Evolutionary conservation across 2,329 filamentous ascomycete genomes (phyloP).

Genomic region (Juglanconis oblonga): DNA sequence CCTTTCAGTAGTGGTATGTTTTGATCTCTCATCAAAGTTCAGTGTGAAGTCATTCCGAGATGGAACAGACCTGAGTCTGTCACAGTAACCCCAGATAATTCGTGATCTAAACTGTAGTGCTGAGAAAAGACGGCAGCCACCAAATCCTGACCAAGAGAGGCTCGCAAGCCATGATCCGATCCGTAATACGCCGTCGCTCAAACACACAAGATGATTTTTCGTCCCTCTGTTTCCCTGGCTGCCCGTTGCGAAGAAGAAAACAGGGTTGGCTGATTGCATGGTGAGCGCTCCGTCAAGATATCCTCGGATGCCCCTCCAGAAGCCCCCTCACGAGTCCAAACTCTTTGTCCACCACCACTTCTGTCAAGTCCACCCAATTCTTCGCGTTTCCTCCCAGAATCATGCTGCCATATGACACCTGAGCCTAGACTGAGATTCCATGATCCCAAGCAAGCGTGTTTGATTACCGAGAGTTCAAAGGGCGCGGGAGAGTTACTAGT

Average conservation of each 20-base stretch:
- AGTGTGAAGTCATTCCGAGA: not conserved
- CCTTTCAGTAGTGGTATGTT: not conserved
- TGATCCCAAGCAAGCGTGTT: not conserved
- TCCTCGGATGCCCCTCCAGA: not conserved
- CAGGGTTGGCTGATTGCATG: not conserved
- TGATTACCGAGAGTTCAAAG: not conserved
- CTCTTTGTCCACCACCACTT: not conserved
- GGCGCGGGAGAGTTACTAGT: not conserved
- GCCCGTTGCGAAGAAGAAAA: not conserved
- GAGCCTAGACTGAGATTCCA: not conserved
- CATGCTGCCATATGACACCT: not conserved
- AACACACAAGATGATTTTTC: not conserved
- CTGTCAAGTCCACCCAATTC: not conserved
- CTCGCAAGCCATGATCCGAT: not conserved
- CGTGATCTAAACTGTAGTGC: not conserved
- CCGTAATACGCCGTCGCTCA: conserved; percentile 16
- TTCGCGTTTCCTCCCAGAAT: not conserved
- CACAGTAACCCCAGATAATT: not conserved
- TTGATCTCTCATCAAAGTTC: not conserved
- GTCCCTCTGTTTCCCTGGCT: not conserved
- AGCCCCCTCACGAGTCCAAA: not conserved
- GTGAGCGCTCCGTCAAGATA: not conserved
- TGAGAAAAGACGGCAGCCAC: conserved; percentile 1
- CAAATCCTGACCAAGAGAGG: conserved; percentile 1
- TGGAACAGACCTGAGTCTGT: not conserved